These are phyloP conservation scores for Xylaria longipes DNA, from an alignment of 495 filamentous ascomycete genomes.

Conservation along the genomic window DNA sequence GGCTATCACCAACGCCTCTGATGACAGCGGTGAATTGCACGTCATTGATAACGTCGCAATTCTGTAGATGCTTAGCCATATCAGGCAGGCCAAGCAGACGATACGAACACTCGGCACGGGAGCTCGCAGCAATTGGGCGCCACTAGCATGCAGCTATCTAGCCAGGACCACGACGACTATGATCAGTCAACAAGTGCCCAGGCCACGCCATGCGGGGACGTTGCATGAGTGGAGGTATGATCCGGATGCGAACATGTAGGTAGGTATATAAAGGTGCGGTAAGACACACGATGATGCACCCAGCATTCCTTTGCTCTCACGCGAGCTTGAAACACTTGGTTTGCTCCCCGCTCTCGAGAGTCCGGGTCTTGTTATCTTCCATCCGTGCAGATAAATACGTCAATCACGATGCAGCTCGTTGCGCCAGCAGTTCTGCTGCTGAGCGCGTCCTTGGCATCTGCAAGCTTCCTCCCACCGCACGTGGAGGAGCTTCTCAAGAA, in stretches of 20 bases:
- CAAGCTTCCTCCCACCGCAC: constrained; percentile 29
- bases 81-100: constrained; percentile 4
- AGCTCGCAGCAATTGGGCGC: background rate
- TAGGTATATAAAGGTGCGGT: constrained; percentile 13
- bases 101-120: background rate
- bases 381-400: background rate
- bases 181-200: background rate
- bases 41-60: constrained; percentile 17
- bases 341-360: background rate
- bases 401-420: constrained; percentile 16
- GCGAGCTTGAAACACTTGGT: background rate
- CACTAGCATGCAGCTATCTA: background rate
- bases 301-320: background rate
- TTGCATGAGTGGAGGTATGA: constrained; percentile 5
- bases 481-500: constrained; percentile 50
- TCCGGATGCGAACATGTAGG: constrained; percentile 4
- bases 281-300: background rate
- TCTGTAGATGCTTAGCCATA: constrained; percentile 6
- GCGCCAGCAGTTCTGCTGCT: constrained; percentile 33
- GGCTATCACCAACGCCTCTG: background rate
- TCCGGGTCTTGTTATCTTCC: background rate
- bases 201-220: background rate
- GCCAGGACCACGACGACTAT: background rate
- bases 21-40: background rate
- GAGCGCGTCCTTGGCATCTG: constrained; percentile 38